phyloP scores from a whole-genome alignment of 768 basidiomycete genomes.

The Lentinus brumalis region DNA sequence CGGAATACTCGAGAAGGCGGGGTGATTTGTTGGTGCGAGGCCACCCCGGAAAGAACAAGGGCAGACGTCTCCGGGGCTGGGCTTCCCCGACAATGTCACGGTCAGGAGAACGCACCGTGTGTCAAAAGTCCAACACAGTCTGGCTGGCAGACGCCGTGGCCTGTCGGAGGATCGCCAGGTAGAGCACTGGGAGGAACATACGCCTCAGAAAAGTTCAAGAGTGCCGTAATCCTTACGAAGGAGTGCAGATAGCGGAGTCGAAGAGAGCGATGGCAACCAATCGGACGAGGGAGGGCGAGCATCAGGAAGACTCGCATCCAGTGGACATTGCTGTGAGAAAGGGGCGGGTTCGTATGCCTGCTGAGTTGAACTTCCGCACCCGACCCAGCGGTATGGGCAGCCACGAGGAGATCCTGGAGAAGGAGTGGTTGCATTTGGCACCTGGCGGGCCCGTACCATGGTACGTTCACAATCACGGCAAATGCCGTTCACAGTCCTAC shows the following conservation, averaged over 20 bases:
- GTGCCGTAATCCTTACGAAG: constrained; percentile 11
- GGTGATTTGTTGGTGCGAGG: neutral
- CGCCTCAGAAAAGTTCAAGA: constrained; percentile 1
- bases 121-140: neutral
- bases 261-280: constrained; percentile 12
- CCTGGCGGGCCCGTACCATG: constrained; percentile 8
- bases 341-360: neutral
- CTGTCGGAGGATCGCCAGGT: constrained; percentile 11
- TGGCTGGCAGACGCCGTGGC: constrained; percentile 1
- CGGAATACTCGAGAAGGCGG: neutral
- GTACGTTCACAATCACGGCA: constrained; percentile 10
- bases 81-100: neutral
- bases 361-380: constrained; percentile 3
- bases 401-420: constrained; percentile 1
- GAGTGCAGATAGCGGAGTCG: constrained; percentile 14
- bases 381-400: neutral
- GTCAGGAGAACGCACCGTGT: neutral
- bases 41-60: neutral
- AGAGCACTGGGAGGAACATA: neutral
- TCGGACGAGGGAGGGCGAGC: constrained; percentile 20
- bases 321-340: constrained; percentile 18
- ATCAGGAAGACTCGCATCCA: constrained; percentile 19
- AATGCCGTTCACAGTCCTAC: constrained; percentile 15
- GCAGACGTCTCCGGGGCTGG: neutral
- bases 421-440: constrained; percentile 8